phyloP scores from a whole-genome alignment of 192 early-diverging fungal species.

The Rhizophlyctis rosea region DNA sequence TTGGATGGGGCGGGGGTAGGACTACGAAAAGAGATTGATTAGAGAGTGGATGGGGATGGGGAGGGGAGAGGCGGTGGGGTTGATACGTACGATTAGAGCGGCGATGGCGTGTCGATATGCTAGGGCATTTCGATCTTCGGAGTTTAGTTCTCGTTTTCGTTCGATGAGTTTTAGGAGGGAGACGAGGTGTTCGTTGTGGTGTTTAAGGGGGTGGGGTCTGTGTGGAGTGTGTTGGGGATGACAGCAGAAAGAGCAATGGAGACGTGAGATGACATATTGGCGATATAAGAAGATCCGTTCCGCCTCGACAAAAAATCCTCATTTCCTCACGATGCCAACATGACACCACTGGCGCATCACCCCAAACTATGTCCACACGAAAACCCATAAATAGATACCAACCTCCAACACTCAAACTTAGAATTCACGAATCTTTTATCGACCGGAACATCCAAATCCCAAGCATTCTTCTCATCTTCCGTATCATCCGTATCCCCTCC shows the following conservation, averaged over 20 bases:
- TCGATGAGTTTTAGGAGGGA: slow-evolving; percentile 18
- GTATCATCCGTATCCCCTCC: slow-evolving; percentile 2
- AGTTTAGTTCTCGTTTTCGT: slow-evolving; percentile 12
- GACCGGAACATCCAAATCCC: slow-evolving; percentile 16
- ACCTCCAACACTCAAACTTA: slow-evolving; percentile 9
- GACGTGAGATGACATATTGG: too few species aligned
- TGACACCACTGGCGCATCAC: too few species aligned
- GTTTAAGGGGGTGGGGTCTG: slow-evolving; percentile 18
- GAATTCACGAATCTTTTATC: slow-evolving; percentile 6
- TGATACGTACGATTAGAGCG: slow-evolving; percentile 26
- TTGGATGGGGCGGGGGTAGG: slow-evolving; percentile 23
- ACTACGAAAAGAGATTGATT: too few species aligned
- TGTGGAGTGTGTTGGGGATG: too few species aligned
- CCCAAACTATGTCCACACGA: background rate
- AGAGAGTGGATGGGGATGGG: too few species aligned
- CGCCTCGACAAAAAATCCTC: too few species aligned
- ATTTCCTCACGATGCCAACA: too few species aligned
- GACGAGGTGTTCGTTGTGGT: slow-evolving; percentile 22
- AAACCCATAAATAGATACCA: background rate
- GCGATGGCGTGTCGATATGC: slow-evolving; percentile 27
- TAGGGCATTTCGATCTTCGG: slow-evolving; percentile 21
- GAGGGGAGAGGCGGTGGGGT: too few species aligned
- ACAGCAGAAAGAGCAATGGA: too few species aligned
- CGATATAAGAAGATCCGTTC: too few species aligned
- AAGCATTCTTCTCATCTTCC: slow-evolving; percentile 3